Conservation (phyloP, 495 filamentous ascomycete genomes). For the Penicillium desertorum region DNA sequence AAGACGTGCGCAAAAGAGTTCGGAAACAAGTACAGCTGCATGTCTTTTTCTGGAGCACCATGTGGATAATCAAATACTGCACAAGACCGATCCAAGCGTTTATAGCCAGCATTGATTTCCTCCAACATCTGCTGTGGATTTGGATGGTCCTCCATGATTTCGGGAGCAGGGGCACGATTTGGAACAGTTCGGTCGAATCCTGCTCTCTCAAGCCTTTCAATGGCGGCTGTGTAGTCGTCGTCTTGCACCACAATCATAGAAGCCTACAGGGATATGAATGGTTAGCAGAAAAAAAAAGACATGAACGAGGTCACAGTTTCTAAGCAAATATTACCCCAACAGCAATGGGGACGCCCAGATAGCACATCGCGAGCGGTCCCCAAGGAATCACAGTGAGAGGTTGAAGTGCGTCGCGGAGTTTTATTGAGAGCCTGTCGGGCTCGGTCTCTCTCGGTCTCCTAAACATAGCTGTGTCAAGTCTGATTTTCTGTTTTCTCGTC, state of each 20-base stretch:
- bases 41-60: conserved; percentile 13
- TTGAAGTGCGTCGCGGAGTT: conserved; percentile 16
- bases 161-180: conserved; percentile 22
- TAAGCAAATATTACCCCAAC: conserved; percentile 17
- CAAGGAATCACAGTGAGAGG: conserved; percentile 20
- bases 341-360: conserved; percentile 24
- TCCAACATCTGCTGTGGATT: conserved; percentile 22
- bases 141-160: conserved; percentile 20
- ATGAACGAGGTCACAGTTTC: too few species aligned
- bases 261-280: conserved; percentile 13
- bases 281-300: conserved; percentile 7
- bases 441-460: conserved; percentile 18
- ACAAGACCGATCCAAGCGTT: conserved; percentile 22
- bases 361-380: conserved; percentile 22
- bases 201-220: conserved; percentile 22
- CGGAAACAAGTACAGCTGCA: conserved; percentile 22
- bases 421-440: conserved; percentile 19
- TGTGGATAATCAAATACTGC: conserved; percentile 24
- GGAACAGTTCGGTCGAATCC: conserved; percentile 19
- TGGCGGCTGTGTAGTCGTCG: conserved; percentile 20
- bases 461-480: background rate
- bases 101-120: conserved; percentile 23
- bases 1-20: conserved; percentile 19
- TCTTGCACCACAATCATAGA: conserved; percentile 28
- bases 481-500: too few species aligned